Evolutionary conservation across 176 grass and related monocot species (phyloP), one percentile per base, ranked within the genome.

Genomic region (Avena sativa): DNA sequence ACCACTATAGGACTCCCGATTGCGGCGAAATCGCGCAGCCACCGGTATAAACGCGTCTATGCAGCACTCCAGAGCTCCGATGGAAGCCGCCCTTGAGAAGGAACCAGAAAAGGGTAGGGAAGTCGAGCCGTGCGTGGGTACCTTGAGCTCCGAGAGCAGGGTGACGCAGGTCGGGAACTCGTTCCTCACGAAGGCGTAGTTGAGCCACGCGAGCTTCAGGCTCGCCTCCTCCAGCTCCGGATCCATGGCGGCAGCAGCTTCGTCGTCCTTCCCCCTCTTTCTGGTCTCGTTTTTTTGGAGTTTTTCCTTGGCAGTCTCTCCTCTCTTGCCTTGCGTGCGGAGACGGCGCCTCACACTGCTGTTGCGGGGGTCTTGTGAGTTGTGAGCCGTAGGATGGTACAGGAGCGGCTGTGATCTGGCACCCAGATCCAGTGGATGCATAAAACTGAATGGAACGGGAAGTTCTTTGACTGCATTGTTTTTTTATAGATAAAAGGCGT

Each of bases 111-210:
- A n/a, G 8, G 38, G 19, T 3, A 5, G 2, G 46, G n/a, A 14
- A 12, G 58, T 38, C 17, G 52, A 44, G 12, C 46, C 23, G 15
- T 43, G 30, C 0, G 43, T 12, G 16, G 14, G 9, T 50, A 97
- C 89, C 93, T 97, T 97, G 85, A 95, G 89, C 76, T 98, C 90
- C 11, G 77, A 17, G 43, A 98, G 87, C 61, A 87, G 80, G 50
- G 53, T 9, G 36, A 56, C 73, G 80, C 83, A 92, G 49, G 76
- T 46, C 34, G 19, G 68, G 87, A 92, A 63, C 14, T 97, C 93
- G 30, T 76, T 89, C 79, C 83, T 84, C 0, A 70, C 50, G 76
- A 38, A 87, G 8, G 87, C 85, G 16, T 63, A 84, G 20, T 93
- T 87, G 85, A 95, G 84, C 48, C 91, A 86, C 25, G 83, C 85